phyloP scores from a whole-genome alignment of 2,329 filamentous ascomycete genomes.

The Fusarium bulbicola region DNA sequence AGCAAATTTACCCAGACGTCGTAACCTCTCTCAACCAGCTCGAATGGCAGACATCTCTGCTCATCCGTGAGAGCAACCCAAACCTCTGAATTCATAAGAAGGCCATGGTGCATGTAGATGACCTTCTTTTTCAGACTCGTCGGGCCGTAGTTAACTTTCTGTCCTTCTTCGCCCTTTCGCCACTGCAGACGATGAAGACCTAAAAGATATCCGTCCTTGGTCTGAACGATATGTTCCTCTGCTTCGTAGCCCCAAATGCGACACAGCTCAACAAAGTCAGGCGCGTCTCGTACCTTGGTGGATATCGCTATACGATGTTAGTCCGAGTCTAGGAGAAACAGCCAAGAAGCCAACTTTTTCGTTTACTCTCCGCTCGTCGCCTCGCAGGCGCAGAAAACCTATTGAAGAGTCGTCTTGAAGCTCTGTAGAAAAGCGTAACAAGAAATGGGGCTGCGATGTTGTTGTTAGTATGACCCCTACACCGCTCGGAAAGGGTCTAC shows the following conservation, averaged over 20 bases:
- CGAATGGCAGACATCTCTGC: conserved; percentile 86
- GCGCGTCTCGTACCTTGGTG: conserved; percentile 81
- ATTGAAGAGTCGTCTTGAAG: conserved; percentile 86
- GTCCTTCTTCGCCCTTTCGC: conserved; percentile 81
- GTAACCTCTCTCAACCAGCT: conserved; percentile 88
- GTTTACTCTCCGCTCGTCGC: conserved; percentile 72
- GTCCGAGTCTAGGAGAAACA: conserved; percentile 51
- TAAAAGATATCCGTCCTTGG: conserved; percentile 90
- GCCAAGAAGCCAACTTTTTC: conserved; percentile 61
- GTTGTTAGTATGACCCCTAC: conserved; percentile 4
- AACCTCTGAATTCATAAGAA: conserved; percentile 99
- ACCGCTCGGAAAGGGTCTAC: conserved; percentile 12
- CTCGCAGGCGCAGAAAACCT: conserved; percentile 75
- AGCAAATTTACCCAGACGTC: conserved; percentile 82
- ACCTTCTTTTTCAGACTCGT: conserved; percentile 81
- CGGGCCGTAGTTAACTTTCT: conserved; percentile 77
- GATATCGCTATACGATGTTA: conserved; percentile 73
- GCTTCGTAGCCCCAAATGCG: conserved; percentile 89
- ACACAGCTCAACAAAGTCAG: conserved; percentile 95
- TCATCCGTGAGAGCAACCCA: conserved; percentile 94
- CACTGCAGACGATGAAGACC: conserved; percentile 89
- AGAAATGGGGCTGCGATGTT: conserved; percentile 73
- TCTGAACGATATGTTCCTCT: conserved; percentile 96
- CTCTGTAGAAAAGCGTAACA: conserved; percentile 82
- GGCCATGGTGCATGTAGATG: conserved; percentile 92